Percentiles rank a stretch among this genome's conserved stretches.
Evolutionary conservation across 2,329 filamentous ascomycete species (phyloP).

Genomic region (Tympanopsis confertula): DNA sequence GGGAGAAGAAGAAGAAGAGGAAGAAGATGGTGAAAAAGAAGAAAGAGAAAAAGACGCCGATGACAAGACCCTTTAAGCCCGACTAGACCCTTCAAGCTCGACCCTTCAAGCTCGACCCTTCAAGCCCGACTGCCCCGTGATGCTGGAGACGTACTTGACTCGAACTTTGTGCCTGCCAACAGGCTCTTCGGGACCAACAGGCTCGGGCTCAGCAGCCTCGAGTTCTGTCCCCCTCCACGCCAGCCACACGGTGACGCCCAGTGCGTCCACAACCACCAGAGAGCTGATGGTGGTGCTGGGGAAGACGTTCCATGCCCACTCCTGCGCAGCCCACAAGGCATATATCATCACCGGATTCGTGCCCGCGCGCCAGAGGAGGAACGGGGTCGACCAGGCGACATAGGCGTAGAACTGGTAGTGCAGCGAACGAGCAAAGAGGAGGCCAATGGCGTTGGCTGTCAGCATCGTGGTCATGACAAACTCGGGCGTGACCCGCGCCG

Average conservation of each 20-base stretch:
- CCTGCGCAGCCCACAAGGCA: constrained; percentile 50
- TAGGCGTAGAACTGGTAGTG: constrained; percentile 71
- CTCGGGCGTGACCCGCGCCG: constrained; percentile 38
- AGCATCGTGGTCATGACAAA: constrained; percentile 54
- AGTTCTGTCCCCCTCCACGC: neutral
- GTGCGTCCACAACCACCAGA: constrained; percentile 16
- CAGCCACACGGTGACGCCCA: neutral
- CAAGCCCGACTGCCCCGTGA: no score
- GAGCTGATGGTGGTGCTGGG: constrained; percentile 57
- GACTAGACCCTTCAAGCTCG: no score
- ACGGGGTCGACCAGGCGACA: constrained; percentile 63
- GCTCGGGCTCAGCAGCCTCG: neutral
- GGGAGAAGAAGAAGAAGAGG: no score
- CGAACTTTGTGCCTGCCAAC: no score
- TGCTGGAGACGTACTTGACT: no score
- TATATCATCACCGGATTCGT: constrained; percentile 47
- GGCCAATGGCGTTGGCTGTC: constrained; percentile 51
- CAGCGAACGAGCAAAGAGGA: constrained; percentile 58
- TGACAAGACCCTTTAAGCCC: no score
- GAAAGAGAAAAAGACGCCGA: no score
- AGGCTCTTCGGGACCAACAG: no score
- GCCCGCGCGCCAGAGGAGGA: constrained; percentile 54
- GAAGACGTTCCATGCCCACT: constrained; percentile 67
- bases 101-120: no score
- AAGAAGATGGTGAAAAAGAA: no score